These are phyloP conservation scores for Paratinospora sagittata DNA, from an alignment of 164 flowering plant species.

Conservation along the genomic window DNA sequence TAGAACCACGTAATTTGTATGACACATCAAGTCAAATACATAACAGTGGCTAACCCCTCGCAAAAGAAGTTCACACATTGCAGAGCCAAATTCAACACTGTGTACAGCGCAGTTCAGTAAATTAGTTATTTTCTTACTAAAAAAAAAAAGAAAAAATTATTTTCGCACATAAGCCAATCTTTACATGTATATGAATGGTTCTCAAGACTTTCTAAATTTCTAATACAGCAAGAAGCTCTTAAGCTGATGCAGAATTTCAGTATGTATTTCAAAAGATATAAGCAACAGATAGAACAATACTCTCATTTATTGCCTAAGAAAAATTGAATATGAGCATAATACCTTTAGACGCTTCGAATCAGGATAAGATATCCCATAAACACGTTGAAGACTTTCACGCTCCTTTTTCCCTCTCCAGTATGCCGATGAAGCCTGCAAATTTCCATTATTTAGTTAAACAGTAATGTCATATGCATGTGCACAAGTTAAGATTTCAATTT, in stretches of 20 bases:
- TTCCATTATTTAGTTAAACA: neutral
- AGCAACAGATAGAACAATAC: neutral
- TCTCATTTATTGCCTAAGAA: neutral
- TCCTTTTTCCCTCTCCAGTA: constrained; percentile 92
- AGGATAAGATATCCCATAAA: constrained; percentile 95
- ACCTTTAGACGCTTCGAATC: constrained; percentile 85
- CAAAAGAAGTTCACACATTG: too few relatives aligned
- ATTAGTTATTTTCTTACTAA: too few relatives aligned
- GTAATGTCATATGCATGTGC: neutral
- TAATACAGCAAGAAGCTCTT: constrained; percentile 1
- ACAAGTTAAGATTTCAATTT: neutral
- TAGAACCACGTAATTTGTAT: too few relatives aligned
- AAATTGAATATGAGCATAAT: neutral
- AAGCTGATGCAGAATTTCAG: constrained; percentile 1
- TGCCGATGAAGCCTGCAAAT: constrained; percentile 86
- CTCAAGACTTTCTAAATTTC: neutral
- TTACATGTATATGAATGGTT: neutral
- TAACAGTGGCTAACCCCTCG: too few relatives aligned
- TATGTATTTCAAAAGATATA: neutral
- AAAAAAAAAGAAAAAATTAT: too few relatives aligned
- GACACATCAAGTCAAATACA: too few relatives aligned
- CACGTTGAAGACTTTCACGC: constrained; percentile 94
- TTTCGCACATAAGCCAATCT: too few relatives aligned
- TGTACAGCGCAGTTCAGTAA: too few relatives aligned
- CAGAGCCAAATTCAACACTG: too few relatives aligned